These are phyloP conservation scores for Amanita exitialis DNA, from an alignment of 768 basidiomycete species.

Conservation along the genomic window DNA sequence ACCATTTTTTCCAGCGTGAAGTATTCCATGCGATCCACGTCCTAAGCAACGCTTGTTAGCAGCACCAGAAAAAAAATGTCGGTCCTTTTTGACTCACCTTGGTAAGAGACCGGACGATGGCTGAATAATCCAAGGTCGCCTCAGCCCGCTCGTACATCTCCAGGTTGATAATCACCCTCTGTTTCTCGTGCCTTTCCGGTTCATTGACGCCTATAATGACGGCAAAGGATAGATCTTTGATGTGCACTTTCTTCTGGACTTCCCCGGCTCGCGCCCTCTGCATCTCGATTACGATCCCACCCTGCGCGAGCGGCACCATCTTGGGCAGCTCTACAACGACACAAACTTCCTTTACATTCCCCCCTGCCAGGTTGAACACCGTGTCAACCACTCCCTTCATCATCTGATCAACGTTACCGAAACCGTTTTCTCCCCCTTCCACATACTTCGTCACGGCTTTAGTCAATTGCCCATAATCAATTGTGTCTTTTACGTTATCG, in stretches of 20 bases:
- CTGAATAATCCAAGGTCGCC: constrained; percentile 23
- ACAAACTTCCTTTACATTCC: constrained; percentile 24
- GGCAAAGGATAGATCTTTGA: constrained; percentile 37
- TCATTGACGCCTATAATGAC: constrained; percentile 66
- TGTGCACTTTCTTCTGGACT: constrained; percentile 19
- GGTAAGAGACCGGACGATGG: constrained; percentile 22
- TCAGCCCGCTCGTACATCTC: background rate
- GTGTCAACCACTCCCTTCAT: constrained; percentile 24
- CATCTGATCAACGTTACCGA: constrained; percentile 20
- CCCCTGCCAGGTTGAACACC: constrained; percentile 28
- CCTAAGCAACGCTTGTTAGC: constrained; percentile 20
- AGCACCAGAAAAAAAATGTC: background rate
- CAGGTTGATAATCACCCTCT: constrained; percentile 50
- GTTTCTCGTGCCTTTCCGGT: constrained; percentile 55
- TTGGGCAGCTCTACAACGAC: constrained; percentile 36
- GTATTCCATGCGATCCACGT: constrained; percentile 38
- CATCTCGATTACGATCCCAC: constrained; percentile 15
- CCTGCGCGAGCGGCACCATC: constrained; percentile 25
- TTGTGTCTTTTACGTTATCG: constrained; percentile 44
- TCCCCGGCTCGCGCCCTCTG: background rate
- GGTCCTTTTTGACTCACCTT: constrained; percentile 16
- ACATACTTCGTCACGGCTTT: constrained; percentile 32
- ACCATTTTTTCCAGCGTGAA: constrained; percentile 56
- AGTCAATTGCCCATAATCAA: constrained; percentile 58
- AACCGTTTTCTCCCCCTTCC: constrained; percentile 13